Evolutionary conservation across 805 yeast species (phyloP), one percentile per base, ranked within the genome.

Genomic region (Metschnikowia arizonensis): DNA sequence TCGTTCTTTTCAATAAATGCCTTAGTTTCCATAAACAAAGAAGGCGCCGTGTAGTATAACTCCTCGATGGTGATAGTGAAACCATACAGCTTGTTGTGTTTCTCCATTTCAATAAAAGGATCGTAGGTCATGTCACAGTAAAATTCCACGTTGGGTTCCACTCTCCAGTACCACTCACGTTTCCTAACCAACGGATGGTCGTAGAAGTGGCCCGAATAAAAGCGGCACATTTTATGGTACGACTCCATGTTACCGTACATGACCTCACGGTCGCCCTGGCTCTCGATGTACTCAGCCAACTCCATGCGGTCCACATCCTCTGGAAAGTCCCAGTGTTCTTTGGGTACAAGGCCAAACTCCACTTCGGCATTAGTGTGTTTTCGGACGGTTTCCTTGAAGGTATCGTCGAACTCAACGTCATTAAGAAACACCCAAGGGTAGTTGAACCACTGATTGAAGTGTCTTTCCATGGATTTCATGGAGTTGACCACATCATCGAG

Each of bases 81-180:
- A 0, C 96, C 98, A 59, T 90, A 90, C 54, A 76, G 78, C 64
- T 90, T 90, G 36, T 79, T 77, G 47, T 61, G 58, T 40, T 69
- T 71, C 41, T 77, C 77, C 97, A 91, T 88, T 56, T 85, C 88
- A 12, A 74, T 54, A 59, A 91, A 93, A 11, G 97, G 96, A 65
- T 91, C 98, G 65, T 90, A 88, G 0, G 96, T 84, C 44, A 89
- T 64, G 62, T 91, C 97, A 65, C 99, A 91, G 61, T 75, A 88
- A 60, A 88, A 88, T 53, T 86, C 83, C 33, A 91, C 93, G 52
- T 85, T 85, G 3, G 98, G 98, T 63, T 93, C 99, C 10, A 93
- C 88, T 45, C 98, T 75, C 97, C 97, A 90, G 66, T 89, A 91
- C 95, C 96, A 91, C 50, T 89, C 88, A 45, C 81, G 74, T 48